Evolutionary conservation across 139 green algal genomes (phyloP).

Genomic region (Chlamydomonas sp.): DNA sequence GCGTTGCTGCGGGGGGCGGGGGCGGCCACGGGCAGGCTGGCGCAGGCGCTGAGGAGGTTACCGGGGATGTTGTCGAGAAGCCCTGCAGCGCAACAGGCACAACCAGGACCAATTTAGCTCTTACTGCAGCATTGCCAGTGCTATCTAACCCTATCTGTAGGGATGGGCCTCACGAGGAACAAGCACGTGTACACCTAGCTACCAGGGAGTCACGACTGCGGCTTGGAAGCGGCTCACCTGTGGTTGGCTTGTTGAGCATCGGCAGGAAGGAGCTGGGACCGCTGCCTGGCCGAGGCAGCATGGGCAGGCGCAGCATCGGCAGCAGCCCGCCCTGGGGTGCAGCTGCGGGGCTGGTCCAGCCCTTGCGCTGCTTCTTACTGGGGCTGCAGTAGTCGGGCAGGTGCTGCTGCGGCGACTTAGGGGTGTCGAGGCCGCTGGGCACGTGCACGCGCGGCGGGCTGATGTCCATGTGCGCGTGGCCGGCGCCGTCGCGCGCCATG

Average conservation of each 20-base stretch:
- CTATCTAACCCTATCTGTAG: background rate
- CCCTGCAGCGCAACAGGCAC: background rate
- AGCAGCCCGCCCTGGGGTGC: background rate
- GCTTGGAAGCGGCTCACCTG: background rate
- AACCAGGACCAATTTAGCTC: background rate
- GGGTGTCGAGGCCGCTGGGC: too few species aligned
- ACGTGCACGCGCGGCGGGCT: too few species aligned
- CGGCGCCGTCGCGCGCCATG: too few species aligned
- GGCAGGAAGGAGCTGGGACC: background rate
- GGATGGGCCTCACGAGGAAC: background rate
- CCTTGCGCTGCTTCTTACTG: slow-evolving; percentile 6
- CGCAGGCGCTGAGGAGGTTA: background rate
- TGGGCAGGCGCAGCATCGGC: background rate
- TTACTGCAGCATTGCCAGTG: background rate
- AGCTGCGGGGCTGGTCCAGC: too few species aligned
- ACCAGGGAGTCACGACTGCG: background rate
- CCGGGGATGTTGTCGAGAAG: background rate
- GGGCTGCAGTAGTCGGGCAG: slow-evolving; percentile 35
- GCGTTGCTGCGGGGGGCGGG: too few species aligned
- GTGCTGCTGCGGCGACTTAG: background rate
- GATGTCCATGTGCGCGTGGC: too few species aligned
- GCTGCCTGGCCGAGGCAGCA: background rate
- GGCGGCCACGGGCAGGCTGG: background rate
- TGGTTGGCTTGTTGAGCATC: background rate
- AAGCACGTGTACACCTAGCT: background rate